phyloP scores from a whole-genome alignment of 2,329 filamentous ascomycete genomes.

The Metarhizium robertsii region DNA sequence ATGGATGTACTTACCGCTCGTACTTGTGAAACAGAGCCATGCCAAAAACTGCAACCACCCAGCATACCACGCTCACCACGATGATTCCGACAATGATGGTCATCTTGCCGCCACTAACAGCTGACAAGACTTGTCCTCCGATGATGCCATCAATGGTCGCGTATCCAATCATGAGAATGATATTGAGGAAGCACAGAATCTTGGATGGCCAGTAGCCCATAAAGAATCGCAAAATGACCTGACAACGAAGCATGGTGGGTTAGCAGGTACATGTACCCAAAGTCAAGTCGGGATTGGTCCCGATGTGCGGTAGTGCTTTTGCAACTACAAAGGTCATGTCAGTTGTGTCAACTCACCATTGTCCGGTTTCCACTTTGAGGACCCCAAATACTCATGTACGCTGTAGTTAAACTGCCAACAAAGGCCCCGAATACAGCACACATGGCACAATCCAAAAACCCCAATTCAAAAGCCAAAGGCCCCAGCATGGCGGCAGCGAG shows the following conservation, averaged over 20 bases:
- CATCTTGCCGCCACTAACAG: conserved; percentile 55
- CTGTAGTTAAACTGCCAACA: conserved; percentile 61
- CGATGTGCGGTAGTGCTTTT: neutral
- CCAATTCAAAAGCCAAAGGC: conserved; percentile 58
- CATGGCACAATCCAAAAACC: conserved; percentile 64
- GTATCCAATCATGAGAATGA: conserved; percentile 67
- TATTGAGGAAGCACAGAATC: conserved; percentile 18
- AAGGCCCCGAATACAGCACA: conserved; percentile 68
- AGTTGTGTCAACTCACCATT: conserved; percentile 39
- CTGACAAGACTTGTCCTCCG: conserved; percentile 66
- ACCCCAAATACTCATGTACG: conserved; percentile 70
- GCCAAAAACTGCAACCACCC: conserved; percentile 56
- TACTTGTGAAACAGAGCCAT: conserved; percentile 55
- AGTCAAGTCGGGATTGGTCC: neutral
- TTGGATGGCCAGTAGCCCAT: conserved; percentile 54
- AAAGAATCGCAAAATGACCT: conserved; percentile 62
- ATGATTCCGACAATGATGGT: conserved; percentile 68
- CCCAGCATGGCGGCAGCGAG: conserved; percentile 61
- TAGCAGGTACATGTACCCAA: neutral
- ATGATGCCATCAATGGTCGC: conserved; percentile 71
- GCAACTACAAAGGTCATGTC: neutral
- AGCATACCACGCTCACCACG: conserved; percentile 66
- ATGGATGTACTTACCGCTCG: conserved; percentile 36
- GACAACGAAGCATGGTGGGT: neutral
- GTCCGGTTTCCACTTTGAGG: conserved; percentile 66